Conservation (phyloP, 192 early-diverging fungal genomes). For the Podila epigama region DNA sequence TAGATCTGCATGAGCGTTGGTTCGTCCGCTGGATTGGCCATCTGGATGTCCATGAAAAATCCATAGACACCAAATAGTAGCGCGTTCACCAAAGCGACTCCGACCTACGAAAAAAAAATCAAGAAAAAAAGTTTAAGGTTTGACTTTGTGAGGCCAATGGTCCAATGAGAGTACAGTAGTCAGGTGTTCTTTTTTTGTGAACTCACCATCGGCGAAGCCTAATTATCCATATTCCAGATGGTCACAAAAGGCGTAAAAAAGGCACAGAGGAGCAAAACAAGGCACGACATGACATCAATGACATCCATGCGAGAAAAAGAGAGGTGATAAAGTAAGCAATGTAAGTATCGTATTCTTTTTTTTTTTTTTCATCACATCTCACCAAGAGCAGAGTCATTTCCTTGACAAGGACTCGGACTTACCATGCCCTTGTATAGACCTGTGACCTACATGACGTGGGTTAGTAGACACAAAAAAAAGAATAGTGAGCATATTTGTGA, state of each 20-base stretch:
- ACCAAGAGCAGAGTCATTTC: not conserved
- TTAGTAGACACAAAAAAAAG: too few relatives aligned
- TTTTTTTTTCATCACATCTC: too few relatives aligned
- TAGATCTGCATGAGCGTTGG: slow-evolving; percentile 58
- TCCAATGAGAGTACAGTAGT: slow-evolving; percentile 18
- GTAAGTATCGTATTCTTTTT: too few relatives aligned
- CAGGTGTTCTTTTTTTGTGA: slow-evolving; percentile 1
- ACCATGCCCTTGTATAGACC: slow-evolving; percentile 71
- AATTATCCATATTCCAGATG: not conserved
- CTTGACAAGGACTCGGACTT: slow-evolving; percentile 9
- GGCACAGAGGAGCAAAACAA: too few relatives aligned
- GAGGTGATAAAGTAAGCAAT: too few relatives aligned
- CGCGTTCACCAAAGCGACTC: slow-evolving; percentile 64
- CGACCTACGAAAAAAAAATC: slow-evolving; percentile 46
- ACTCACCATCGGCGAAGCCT: slow-evolving; percentile 66
- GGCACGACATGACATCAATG: not conserved
- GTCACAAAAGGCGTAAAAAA: not conserved
- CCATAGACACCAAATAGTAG: slow-evolving; percentile 64
- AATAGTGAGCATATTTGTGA: too few relatives aligned
- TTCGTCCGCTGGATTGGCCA: slow-evolving; percentile 23
- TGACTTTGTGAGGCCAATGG: not conserved
- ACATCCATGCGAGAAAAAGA: too few relatives aligned
- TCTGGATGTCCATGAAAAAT: slow-evolving; percentile 57
- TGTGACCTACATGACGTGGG: too few relatives aligned
- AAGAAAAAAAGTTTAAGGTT: slow-evolving; percentile 8